A percentile compares a stretch with the other conserved stretches of the same genome.
Conservation (phyloP, 2,329 filamentous ascomycete genomes). For the Colletotrichum sidae region DNA sequence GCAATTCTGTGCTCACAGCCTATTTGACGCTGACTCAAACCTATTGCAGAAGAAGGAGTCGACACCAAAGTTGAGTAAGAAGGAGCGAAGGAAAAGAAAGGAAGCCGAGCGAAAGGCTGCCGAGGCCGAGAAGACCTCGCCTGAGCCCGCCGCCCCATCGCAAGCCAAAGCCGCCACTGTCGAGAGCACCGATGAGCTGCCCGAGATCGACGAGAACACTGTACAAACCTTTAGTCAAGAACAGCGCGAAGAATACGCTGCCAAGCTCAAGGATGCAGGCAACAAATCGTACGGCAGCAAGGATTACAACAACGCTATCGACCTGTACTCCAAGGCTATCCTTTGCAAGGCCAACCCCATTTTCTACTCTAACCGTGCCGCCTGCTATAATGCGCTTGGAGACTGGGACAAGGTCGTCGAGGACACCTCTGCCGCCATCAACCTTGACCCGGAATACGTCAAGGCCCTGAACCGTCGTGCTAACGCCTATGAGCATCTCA, state of each 20-base stretch:
- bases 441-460: constrained; percentile 93
- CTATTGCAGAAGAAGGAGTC: constrained; percentile 51
- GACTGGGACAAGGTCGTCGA: constrained; percentile 97
- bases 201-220: constrained; percentile 71
- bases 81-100: constrained; percentile 89
- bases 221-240: constrained; percentile 65
- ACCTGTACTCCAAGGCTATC: constrained; percentile 95
- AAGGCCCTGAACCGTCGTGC: constrained; percentile 97
- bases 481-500: constrained; percentile 94
- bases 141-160: constrained; percentile 46
- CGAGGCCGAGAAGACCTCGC: constrained; percentile 50
- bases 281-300: constrained; percentile 97
- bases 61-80: constrained; percentile 84
- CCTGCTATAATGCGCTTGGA: constrained; percentile 93
- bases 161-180: constrained; percentile 63
- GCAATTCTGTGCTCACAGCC: no score
- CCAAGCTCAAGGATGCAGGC: constrained; percentile 92
- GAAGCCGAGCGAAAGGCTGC: constrained; percentile 74
- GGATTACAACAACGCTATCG: constrained; percentile 93
- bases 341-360: constrained; percentile 97
- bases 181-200: constrained; percentile 75
- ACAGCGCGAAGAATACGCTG: constrained; percentile 87
- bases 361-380: constrained; percentile 98
- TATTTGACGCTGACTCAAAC: constrained; percentile 24
- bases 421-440: constrained; percentile 94